Conservation (phyloP, 139 green algal species). For the Haematococcus lacustris region DNA sequence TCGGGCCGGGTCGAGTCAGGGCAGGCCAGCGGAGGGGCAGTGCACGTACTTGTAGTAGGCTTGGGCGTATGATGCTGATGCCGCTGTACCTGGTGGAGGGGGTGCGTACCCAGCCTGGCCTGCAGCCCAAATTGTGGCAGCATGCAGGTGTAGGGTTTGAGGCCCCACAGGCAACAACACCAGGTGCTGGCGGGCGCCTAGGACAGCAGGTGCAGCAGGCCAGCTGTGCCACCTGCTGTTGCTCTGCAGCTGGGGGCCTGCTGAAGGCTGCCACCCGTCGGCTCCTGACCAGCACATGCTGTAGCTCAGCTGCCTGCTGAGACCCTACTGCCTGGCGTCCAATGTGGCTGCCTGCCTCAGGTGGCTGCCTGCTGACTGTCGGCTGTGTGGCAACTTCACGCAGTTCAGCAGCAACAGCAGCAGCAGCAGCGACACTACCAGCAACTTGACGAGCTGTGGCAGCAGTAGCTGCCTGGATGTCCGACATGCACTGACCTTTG, state of each 20-base stretch:
- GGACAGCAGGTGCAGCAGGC: not conserved
- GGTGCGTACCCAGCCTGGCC: slow-evolving; percentile 30
- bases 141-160: not conserved
- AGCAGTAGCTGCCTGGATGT: too few relatives aligned
- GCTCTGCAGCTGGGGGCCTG: not conserved
- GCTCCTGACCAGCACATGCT: not conserved
- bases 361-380: not conserved
- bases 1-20: not conserved
- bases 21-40: too few relatives aligned
- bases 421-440: not conserved
- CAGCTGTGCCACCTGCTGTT: not conserved
- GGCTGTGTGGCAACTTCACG: not conserved
- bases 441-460: not conserved
- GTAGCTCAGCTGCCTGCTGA: not conserved
- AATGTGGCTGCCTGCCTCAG: not conserved
- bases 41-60: slow-evolving; percentile 18
- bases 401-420: not conserved
- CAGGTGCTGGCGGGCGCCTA: not conserved
- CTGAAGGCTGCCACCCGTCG: not conserved
- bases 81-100: slow-evolving; percentile 16
- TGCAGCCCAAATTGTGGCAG: not conserved
- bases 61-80: slow-evolving; percentile 12
- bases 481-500: slow-evolving; percentile 16
- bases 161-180: not conserved
- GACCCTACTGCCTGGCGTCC: not conserved